Base-by-base conservation (phyloP, 495 filamentous ascomycete genomes). In the Penicillium longicatenatum region DNA sequence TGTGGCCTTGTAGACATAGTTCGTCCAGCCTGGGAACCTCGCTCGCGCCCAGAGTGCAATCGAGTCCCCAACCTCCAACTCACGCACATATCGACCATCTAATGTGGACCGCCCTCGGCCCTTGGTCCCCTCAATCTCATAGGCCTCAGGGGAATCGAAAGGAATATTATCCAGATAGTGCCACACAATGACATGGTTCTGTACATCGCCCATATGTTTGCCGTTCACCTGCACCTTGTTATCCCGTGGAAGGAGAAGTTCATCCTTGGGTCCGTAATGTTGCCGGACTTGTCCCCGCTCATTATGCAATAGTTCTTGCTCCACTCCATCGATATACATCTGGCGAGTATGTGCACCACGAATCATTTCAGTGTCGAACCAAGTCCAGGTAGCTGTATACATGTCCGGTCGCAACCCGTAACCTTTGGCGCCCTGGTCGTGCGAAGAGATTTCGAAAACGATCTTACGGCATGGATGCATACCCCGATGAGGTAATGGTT, bases 1-100 rank as follows among this genome's bases (percentile, higher is more conserved):
- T 57, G 77, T 70, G n/a, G 84, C 76, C 12, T 72, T 69, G 31
- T 84, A 61, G 9, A 90, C 74, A 51, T 76, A 53, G 54, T 90
- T 90, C 1, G 30, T 29, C 89, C 89, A 91, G 0, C 75, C 82
- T 0, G 73, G 74, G 62, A 87, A 92, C 50, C 85, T 75, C 1
- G 86, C 79, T 52, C 82, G 79, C 5, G 72, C 86, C 85, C 86
- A 89, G 19, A 92, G 63, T 3, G 83, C 83, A 37, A 91, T 73
- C 14, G 83, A 75, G 69, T 92, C 87, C 0, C 88, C 88, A 17
- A 87, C 60, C 58, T 78, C 75, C 63, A 90, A 60, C 30, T 76
- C 71, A 14, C 82, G 73, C 17, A 91, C 82, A 57, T 76, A 81
- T 37, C 74, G 72, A 39, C 86, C 82, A 66, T 81, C 73, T n/a